phyloP scores from a whole-genome alignment of 108 stramenopile genomes.

The Skeletonema tropicum region DNA sequence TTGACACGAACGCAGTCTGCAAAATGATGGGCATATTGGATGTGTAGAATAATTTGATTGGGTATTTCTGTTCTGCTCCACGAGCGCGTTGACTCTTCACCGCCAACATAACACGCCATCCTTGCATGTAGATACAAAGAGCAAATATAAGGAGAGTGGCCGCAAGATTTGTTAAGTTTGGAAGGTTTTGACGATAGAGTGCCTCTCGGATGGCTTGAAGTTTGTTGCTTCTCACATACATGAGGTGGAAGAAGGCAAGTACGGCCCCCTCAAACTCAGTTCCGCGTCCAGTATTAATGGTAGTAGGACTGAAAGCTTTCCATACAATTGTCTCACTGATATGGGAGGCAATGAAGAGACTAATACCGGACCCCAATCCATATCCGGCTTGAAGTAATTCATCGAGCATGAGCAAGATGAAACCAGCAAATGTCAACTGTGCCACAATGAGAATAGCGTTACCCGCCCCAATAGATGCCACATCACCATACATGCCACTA shows the following conservation, averaged over 20 bases:
- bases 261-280: conserved; percentile 99
- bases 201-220: conserved; percentile 93
- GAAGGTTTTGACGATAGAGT: conserved; percentile 96
- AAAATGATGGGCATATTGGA: conserved; percentile 99
- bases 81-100: conserved; percentile 96
- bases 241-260: conserved; percentile 96
- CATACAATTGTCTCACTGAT: conserved; percentile 98
- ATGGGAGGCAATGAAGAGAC: conserved; percentile 99
- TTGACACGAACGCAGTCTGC: conserved; percentile 97
- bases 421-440: conserved; percentile 95
- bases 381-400: conserved; percentile 99
- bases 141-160: conserved; percentile 96
- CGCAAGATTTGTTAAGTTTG: conserved; percentile 98
- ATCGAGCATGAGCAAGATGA: conserved; percentile 97
- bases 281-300: conserved; percentile 99
- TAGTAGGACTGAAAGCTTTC: conserved; percentile 98
- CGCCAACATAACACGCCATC: conserved; percentile 97
- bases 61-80: conserved; percentile 92
- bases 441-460: conserved; percentile 97
- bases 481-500: conserved; percentile 98
- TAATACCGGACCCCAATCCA: conserved; percentile 97
- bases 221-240: conserved; percentile 95
- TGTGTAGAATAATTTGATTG: conserved; percentile 99
- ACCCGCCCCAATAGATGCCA: conserved; percentile 94
- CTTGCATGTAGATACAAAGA: conserved; percentile 99